Evolutionary conservation across 2,329 filamentous ascomycete genomes (phyloP).

Genomic region (Alternaria solani): DNA sequence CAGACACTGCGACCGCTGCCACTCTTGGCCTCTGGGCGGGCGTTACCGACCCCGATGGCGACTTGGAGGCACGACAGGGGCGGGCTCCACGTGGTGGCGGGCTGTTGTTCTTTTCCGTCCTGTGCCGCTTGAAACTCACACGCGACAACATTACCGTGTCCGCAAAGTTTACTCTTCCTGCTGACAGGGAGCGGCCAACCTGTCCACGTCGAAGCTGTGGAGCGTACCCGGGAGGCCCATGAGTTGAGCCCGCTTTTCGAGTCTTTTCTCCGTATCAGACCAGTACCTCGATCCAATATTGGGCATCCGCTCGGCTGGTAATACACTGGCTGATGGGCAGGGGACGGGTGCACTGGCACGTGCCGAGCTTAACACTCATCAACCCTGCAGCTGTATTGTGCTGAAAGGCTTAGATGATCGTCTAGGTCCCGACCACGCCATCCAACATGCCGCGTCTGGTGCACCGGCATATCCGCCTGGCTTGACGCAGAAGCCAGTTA

Average conservation of each 20-base stretch:
- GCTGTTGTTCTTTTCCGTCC: slow-evolving; percentile 16
- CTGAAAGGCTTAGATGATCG: slow-evolving; percentile 16
- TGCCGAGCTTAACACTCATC: slow-evolving; percentile 18
- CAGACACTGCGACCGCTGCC: slow-evolving; percentile 22
- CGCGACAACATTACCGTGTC: slow-evolving; percentile 18
- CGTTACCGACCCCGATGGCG: slow-evolving; percentile 14
- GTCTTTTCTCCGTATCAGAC: slow-evolving; percentile 15
- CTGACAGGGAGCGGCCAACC: slow-evolving; percentile 2
- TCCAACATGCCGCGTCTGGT: slow-evolving; percentile 22
- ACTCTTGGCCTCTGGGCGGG: slow-evolving; percentile 25
- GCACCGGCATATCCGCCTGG: slow-evolving; percentile 26
- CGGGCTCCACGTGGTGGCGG: slow-evolving; percentile 33
- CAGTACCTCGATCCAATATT: slow-evolving; percentile 7
- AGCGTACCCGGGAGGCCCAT: not conserved
- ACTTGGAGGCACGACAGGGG: slow-evolving; percentile 8
- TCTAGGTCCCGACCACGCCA: slow-evolving; percentile 22
- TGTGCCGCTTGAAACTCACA: slow-evolving; percentile 21
- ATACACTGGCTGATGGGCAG: slow-evolving; percentile 22
- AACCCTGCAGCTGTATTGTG: slow-evolving; percentile 25
- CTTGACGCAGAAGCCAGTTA: slow-evolving; percentile 21
- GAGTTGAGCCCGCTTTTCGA: not conserved
- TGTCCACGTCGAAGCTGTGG: slow-evolving; percentile 5
- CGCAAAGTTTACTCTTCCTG: slow-evolving; percentile 4
- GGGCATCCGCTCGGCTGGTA: slow-evolving; percentile 18
- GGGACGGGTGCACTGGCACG: slow-evolving; percentile 13